Evolutionary conservation across 805 yeast genomes (phyloP), one percentile per base, ranked within the genome.

Genomic region (Cephaloascus albidus): DNA sequence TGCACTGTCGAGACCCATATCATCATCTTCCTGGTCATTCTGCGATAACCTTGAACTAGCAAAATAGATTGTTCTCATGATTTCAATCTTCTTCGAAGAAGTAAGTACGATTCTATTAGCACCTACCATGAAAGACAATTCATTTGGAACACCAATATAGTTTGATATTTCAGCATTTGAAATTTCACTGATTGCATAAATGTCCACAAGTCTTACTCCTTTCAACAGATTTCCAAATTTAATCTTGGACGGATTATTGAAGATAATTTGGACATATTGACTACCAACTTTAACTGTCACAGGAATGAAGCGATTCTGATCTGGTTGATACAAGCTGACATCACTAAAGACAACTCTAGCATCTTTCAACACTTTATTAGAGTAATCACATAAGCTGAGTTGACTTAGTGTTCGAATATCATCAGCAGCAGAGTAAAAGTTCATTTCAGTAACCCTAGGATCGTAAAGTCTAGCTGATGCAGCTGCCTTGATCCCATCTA

Each of bases 251-350:
- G 74, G 70, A 20, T 68, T 66, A 18, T 63, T 70, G 18, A 68
- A 63, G 18, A 65, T 50, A 3, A 84, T 57, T 52, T 83, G 89
- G 35, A 85, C 51, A 59, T 66, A 81, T 47, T 75, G 76, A 41
- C 82, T 72, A 5, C 95, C 95, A 39, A 86, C 70, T 48, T 76
- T 78, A 43, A 86, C 42, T 0, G 75, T 70, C 3, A 81, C 81
- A 1, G 85, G 81, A 16, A 71, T 61, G 45, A 74, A 77, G 27
- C 72, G 60, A n/a, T 70, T 68, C 15, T 64, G 60, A 1, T 57
- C 60, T 3, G 60, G 60, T 41, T 78, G 76, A 51, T 65, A 81
- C 8, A 76, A 47, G 4, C 73, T 67, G 20, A 74, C 74, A 43
- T 76, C 81, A 40, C 61, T 65, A 44, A 76, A 61, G 4, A 70